A percentile compares a stretch with the other conserved stretches of the same genome.
Evolutionary conservation across 2,329 filamentous ascomycete species (phyloP).

Genomic region (Alternaria longipes): DNA sequence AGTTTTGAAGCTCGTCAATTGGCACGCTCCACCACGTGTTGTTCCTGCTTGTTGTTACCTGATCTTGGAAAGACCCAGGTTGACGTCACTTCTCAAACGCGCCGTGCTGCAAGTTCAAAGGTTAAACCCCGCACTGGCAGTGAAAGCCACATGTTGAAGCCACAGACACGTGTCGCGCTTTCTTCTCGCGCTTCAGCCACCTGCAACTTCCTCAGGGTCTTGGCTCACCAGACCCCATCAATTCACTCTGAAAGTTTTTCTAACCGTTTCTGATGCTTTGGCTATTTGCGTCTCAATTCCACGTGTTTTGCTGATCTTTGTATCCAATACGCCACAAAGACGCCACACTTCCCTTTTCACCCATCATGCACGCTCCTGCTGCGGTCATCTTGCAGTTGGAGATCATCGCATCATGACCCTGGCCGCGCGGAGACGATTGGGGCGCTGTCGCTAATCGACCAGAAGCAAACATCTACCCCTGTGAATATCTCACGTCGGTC

Average conservation of each 20-base stretch:
- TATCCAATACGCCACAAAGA: neutral
- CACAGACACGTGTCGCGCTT: slow-evolving; percentile 9
- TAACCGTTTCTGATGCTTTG: neutral
- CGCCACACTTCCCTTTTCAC: slow-evolving; percentile 2
- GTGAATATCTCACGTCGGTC: slow-evolving; percentile 1
- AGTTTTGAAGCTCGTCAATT: slow-evolving; percentile 5
- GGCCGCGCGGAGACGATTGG: neutral
- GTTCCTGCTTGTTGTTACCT: slow-evolving; percentile 8
- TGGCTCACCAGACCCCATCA: slow-evolving; percentile 8
- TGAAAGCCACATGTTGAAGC: slow-evolving; percentile 7
- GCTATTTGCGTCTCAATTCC: slow-evolving; percentile 24
- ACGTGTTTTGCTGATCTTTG: neutral
- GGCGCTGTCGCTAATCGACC: neutral
- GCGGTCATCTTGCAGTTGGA: slow-evolving; percentile 1
- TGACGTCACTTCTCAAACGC: slow-evolving; percentile 9
- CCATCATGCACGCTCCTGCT: neutral
- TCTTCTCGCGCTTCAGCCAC: neutral
- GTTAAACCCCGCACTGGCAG: slow-evolving; percentile 8
- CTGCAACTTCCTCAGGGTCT: neutral
- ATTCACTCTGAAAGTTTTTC: neutral
- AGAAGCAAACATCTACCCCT: neutral
- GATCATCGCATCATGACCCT: neutral
- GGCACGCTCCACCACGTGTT: slow-evolving; percentile 3
- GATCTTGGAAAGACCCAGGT: slow-evolving; percentile 6
- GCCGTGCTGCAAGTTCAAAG: neutral